These are phyloP conservation scores for Arthromyces matolae DNA, from an alignment of 768 basidiomycete genomes.

Conservation along the genomic window DNA sequence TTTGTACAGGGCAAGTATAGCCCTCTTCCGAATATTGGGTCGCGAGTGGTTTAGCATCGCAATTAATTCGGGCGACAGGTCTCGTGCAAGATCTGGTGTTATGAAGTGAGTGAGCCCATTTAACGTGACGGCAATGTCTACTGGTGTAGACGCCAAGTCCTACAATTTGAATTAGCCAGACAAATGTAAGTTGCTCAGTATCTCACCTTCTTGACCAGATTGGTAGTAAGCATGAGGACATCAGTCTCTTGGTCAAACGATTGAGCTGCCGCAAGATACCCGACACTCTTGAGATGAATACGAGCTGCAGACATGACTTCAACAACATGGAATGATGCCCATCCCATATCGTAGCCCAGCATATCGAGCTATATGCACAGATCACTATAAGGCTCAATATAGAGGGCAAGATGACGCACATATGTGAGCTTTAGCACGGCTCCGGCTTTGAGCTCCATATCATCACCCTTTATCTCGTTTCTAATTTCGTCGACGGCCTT, in stretches of 20 bases:
- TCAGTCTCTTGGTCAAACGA: conserved; percentile 94
- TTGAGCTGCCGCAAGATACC: conserved; percentile 89
- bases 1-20: conserved; percentile 80
- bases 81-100: conserved; percentile 85
- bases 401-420: conserved; percentile 49
- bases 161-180: conserved; percentile 31
- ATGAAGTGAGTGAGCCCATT: conserved; percentile 84
- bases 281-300: conserved; percentile 90
- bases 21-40: conserved; percentile 84
- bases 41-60: conserved; percentile 88
- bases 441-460: conserved; percentile 95
- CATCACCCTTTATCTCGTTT: conserved; percentile 85
- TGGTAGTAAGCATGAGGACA: conserved; percentile 95
- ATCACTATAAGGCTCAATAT: conserved; percentile 9
- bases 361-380: conserved; percentile 77
- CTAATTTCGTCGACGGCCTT: conserved; percentile 94
- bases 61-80: conserved; percentile 81
- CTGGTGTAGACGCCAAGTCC: conserved; percentile 78
- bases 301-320: conserved; percentile 96
- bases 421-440: conserved; percentile 96
- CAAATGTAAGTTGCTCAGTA: conserved; percentile 6
- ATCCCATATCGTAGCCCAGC: conserved; percentile 92
- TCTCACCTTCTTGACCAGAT: conserved; percentile 89
- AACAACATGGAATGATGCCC: conserved; percentile 95
- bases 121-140: conserved; percentile 71